Conservation (phyloP, 2,329 filamentous ascomycete genomes). For the Coniochaeta sp. region DNA sequence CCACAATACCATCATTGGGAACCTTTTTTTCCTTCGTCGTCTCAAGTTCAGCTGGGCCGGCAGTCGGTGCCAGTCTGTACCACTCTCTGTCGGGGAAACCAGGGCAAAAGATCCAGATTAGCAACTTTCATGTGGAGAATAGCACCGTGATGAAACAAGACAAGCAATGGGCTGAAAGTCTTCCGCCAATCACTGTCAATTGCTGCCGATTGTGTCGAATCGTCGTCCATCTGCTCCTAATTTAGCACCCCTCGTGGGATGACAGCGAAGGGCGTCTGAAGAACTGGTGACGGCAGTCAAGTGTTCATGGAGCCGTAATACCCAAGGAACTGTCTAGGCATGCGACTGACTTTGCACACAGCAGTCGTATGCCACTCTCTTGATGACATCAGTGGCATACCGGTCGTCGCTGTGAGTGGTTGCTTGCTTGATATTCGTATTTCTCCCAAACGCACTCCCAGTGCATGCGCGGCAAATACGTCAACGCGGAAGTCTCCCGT, state of each 20-base stretch:
- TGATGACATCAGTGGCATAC: too few relatives aligned
- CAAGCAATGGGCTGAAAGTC: background rate
- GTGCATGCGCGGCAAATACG: too few relatives aligned
- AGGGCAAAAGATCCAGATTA: background rate
- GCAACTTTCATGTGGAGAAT: background rate
- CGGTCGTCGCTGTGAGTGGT: too few relatives aligned
- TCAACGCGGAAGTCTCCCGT: too few relatives aligned
- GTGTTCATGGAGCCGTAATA: too few relatives aligned
- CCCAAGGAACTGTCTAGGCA: too few relatives aligned
- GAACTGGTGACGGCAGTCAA: too few relatives aligned
- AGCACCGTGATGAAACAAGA: slow-evolving; percentile 1
- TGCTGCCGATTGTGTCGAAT: background rate
- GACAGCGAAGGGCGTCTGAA: background rate
- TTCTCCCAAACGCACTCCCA: too few relatives aligned
- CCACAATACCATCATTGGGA: background rate
- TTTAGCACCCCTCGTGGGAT: background rate
- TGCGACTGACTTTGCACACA: too few relatives aligned
- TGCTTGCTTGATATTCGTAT: too few relatives aligned
- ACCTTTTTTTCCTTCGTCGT: background rate
- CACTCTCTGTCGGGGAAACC: background rate
- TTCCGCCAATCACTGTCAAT: background rate
- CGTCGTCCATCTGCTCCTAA: background rate
- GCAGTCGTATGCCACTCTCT: too few relatives aligned
- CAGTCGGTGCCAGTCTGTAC: background rate
- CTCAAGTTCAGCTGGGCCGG: background rate